Percentiles rank a stretch among this genome's conserved stretches.
These are phyloP conservation scores for Suillus spraguei DNA, from an alignment of 768 basidiomycete genomes.

Conservation along the genomic window DNA sequence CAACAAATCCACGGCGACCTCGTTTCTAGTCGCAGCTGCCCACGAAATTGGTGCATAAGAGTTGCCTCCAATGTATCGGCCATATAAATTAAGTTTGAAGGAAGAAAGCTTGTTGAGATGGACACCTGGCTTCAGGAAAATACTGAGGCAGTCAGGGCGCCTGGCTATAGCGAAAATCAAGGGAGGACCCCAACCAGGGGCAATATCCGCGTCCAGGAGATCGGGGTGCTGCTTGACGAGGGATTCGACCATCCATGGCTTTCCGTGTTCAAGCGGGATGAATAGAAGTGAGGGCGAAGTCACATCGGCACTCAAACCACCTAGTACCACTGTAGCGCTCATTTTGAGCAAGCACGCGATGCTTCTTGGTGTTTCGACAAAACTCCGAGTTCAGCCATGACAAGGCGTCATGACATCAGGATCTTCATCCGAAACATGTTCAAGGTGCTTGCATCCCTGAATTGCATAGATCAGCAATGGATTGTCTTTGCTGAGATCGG, in stretches of 20 bases:
- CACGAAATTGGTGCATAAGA: neutral
- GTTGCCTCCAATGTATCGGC: too few relatives aligned
- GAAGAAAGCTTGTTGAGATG: neutral
- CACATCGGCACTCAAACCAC: neutral
- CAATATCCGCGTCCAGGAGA: neutral
- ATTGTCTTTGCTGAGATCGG: neutral
- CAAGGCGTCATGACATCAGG: neutral
- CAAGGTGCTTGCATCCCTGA: conserved; percentile 1
- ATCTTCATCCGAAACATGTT: neutral
- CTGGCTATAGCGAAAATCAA: neutral
- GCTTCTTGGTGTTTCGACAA: neutral
- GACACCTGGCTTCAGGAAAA: neutral
- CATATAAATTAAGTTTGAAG: rapidly evolving
- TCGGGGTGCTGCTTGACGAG: neutral
- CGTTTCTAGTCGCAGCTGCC: neutral
- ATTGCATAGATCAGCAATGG: neutral
- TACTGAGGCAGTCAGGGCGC: neutral
- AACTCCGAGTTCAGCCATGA: neutral
- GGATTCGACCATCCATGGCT: neutral
- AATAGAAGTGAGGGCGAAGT: neutral
- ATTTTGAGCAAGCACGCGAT: neutral
- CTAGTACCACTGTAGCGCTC: too few relatives aligned
- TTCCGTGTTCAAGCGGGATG: neutral
- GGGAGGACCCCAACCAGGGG: neutral
- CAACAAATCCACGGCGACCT: neutral